Evolutionary conservation across 148 eudicot species (phyloP).

Genomic region (Suaeda aralocaspica): DNA sequence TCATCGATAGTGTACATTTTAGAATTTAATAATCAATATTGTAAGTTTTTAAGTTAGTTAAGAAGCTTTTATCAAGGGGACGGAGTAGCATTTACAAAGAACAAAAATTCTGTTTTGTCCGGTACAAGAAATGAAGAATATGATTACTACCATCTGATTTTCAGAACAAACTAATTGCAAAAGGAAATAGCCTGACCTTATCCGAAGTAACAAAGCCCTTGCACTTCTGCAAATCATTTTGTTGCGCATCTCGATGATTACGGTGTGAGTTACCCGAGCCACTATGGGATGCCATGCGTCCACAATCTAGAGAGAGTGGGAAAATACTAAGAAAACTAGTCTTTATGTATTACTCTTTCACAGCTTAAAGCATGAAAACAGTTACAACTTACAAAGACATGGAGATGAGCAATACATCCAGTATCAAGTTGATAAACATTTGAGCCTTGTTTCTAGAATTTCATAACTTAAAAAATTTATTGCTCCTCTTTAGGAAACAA

Average conservation of each 20-base stretch:
- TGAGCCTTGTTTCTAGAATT: neutral
- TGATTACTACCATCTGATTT: too few relatives aligned
- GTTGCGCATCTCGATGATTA: slow-evolving; percentile 18
- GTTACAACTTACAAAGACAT: neutral
- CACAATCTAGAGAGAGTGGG: slow-evolving; percentile 27
- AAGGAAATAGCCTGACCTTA: slow-evolving; percentile 27
- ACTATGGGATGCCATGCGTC: slow-evolving; percentile 19
- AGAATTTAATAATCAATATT: too few relatives aligned
- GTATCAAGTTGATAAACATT: slow-evolving; percentile 3
- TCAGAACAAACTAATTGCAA: too few relatives aligned
- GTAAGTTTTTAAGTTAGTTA: too few relatives aligned
- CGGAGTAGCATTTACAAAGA: too few relatives aligned
- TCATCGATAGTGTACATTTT: too few relatives aligned
- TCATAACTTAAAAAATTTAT: neutral
- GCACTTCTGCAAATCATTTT: slow-evolving; percentile 19
- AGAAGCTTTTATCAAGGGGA: too few relatives aligned
- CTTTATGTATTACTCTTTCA: neutral
- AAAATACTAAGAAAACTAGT: neutral
- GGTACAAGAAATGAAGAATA: too few relatives aligned
- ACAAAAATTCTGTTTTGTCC: too few relatives aligned
- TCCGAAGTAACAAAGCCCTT: slow-evolving; percentile 21
- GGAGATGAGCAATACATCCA: neutral
- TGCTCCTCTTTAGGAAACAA: neutral
- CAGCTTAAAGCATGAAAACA: neutral
- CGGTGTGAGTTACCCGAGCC: slow-evolving; percentile 20